Evolutionary conservation across 1,284 basidiomycete species (phyloP).

Genomic region (Cutaneotrichosporon sp.): DNA sequence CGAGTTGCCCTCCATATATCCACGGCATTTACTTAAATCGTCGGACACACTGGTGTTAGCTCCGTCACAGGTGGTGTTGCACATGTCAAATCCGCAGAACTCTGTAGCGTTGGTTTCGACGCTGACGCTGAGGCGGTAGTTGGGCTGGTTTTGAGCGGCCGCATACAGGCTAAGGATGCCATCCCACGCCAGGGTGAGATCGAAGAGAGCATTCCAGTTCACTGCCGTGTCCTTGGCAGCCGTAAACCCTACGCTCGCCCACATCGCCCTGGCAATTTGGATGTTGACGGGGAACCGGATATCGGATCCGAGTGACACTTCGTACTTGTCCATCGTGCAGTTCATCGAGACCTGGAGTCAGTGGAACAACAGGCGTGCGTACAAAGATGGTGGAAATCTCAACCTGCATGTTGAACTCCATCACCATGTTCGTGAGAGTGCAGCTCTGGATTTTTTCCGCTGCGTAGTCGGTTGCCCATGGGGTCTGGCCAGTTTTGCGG

Average conservation of each 20-base stretch:
- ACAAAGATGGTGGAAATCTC: neutral
- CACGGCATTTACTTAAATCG: neutral
- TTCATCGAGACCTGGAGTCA: neutral
- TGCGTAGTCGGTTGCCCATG: neutral
- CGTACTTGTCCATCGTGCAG: neutral
- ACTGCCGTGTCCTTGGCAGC: neutral
- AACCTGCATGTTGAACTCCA: neutral
- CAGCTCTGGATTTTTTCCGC: neutral
- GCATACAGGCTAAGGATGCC: neutral
- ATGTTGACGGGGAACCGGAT: neutral
- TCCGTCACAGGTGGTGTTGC: neutral
- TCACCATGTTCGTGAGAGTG: neutral
- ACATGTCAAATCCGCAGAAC: neutral
- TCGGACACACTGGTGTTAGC: neutral
- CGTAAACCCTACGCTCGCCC: neutral
- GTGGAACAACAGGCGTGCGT: neutral
- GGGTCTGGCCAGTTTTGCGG: neutral
- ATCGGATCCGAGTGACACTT: neutral
- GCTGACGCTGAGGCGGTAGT: neutral
- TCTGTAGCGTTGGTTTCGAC: neutral
- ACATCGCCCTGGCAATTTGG: neutral
- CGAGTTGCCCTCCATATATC: neutral
- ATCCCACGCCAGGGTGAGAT: neutral
- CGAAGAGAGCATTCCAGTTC: slow-evolving; percentile 2
- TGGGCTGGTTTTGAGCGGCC: neutral